These are phyloP conservation scores for Scheffersomyces amazonensis DNA, from an alignment of 805 yeast species.

Conservation along the genomic window DNA sequence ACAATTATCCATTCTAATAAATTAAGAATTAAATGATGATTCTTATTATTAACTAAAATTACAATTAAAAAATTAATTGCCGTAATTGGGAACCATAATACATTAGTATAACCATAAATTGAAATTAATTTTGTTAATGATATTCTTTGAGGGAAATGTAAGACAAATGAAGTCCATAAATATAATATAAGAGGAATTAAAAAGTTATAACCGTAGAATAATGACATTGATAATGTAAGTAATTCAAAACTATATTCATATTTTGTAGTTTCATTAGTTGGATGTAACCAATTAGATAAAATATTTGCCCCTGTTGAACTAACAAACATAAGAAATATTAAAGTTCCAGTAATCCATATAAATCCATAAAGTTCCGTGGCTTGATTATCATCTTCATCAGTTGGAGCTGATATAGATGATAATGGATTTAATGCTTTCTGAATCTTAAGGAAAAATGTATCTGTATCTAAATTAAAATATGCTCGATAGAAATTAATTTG, in stretches of 20 bases:
- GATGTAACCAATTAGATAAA: conserved; percentile 53
- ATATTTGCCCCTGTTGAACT: conserved; percentile 68
- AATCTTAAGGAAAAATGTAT: conserved; percentile 56
- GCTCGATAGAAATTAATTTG: conserved; percentile 58
- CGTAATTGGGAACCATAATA: conserved; percentile 85
- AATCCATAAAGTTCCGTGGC: conserved; percentile 79
- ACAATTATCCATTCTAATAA: conserved; percentile 65
- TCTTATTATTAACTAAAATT: conserved; percentile 37
- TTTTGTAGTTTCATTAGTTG: conserved; percentile 34
- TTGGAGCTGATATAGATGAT: conserved; percentile 11
- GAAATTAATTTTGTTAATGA: conserved; percentile 63
- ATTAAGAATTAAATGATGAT: conserved; percentile 37
- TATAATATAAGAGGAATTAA: conserved; percentile 59
- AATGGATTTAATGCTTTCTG: conserved; percentile 57
- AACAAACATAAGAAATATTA: conserved; percentile 71
- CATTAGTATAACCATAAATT: conserved; percentile 80
- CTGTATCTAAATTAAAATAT: conserved; percentile 68
- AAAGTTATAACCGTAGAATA: conserved; percentile 76
- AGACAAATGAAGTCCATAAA: conserved; percentile 47
- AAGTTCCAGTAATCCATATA: conserved; percentile 85
- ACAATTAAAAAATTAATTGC: conserved; percentile 57
- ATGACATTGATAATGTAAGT: conserved; percentile 63
- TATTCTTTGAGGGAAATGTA: conserved; percentile 48
- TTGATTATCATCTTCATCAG: conserved; percentile 30
- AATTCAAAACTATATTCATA: conserved; percentile 60